These are phyloP conservation scores for Hymenoscyphus repandus DNA, from an alignment of 2,329 filamentous ascomycete genomes.

Conservation along the genomic window DNA sequence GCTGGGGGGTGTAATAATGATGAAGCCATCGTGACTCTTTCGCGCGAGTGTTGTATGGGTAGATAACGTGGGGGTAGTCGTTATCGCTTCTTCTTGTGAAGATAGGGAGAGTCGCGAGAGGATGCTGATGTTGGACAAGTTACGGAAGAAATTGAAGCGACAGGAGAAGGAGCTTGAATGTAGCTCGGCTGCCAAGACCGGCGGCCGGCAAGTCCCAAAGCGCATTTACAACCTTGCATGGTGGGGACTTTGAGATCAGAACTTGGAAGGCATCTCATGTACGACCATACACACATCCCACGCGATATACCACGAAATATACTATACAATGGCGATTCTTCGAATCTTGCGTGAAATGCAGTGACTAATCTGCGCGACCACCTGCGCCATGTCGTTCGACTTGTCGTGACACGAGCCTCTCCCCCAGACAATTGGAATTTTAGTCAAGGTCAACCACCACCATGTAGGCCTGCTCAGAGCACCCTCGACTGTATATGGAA, in stretches of 20 bases:
- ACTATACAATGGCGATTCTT: not conserved
- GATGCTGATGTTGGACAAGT: not conserved
- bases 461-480: slow-evolving; percentile 7
- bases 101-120: not conserved
- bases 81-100: not conserved
- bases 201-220: not conserved
- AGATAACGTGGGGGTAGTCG: too few species aligned
- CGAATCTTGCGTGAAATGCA: not conserved
- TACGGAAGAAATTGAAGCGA: too few species aligned
- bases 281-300: not conserved
- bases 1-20: slow-evolving; percentile 53
- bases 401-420: not conserved
- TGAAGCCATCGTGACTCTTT: slow-evolving; percentile 38
- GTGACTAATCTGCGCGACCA: not conserved
- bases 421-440: not conserved
- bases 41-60: not conserved
- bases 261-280: not conserved
- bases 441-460: not conserved
- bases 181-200: not conserved
- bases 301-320: not conserved
- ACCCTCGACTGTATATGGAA: not conserved
- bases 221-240: not conserved
- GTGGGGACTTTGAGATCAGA: slow-evolving; percentile 1
- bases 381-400: slow-evolving; percentile 3
- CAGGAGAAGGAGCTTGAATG: too few species aligned